Evolutionary conservation across 306 rosid species (phyloP).

Genomic region (Fragaria nilgerrensis): DNA sequence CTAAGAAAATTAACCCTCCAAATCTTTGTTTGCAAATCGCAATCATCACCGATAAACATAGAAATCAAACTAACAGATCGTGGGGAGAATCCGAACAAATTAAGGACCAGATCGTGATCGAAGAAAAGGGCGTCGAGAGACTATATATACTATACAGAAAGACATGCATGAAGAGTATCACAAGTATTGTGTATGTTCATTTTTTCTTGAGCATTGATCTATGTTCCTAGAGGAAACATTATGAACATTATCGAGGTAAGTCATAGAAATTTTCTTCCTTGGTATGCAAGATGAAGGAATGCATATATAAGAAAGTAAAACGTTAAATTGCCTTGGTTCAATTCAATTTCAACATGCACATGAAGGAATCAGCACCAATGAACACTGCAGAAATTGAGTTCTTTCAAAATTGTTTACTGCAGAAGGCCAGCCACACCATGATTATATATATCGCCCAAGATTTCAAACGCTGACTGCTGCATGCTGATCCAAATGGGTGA

Average conservation of each 20-base stretch:
- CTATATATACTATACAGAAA: too few species aligned
- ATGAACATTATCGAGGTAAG: background rate
- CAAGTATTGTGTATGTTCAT: too few species aligned
- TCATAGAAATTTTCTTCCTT: background rate
- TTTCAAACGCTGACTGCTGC: conserved; percentile 29
- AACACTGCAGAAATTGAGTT: conserved; percentile 4
- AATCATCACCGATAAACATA: too few species aligned
- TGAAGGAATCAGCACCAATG: conserved; percentile 34
- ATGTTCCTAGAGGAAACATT: too few species aligned
- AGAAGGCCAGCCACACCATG: conserved; percentile 9
- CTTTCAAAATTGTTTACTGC: conserved; percentile 20
- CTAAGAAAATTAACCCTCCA: too few species aligned
- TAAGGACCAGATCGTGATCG: too few species aligned
- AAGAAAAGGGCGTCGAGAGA: too few species aligned
- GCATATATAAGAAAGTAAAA: background rate
- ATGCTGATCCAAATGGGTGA: conserved; percentile 31
- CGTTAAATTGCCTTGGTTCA: background rate
- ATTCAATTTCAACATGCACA: conserved; percentile 32
- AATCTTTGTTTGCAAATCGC: too few species aligned
- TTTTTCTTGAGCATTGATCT: too few species aligned
- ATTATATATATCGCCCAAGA: conserved; percentile 11
- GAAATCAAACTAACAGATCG: too few species aligned
- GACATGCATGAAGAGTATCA: too few species aligned
- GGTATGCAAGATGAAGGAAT: background rate
- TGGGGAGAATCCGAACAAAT: too few species aligned